Base-by-base conservation (phyloP, 169 alveolate genomes). In the Amoebophrya sp. region DNA sequence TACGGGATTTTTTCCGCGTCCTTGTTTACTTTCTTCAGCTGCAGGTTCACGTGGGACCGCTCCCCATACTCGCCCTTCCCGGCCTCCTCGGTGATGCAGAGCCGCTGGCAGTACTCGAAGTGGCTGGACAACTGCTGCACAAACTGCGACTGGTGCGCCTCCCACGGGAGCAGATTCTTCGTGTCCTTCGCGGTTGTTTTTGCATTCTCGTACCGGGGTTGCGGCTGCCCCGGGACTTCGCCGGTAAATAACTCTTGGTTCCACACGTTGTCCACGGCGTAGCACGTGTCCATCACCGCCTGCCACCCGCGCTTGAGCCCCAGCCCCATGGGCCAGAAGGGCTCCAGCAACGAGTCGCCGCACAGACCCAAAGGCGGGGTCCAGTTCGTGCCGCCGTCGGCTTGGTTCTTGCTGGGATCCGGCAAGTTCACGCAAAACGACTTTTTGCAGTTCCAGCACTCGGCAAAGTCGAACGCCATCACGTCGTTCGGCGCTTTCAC, bases 401-500 rank as follows among this genome's bases (percentile, higher is more conserved):
- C 29, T 47, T 66, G 83, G 35, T 66, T n/a, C 32, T 12, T 66
- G 83, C 83, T 66, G 32, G 83, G 83, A 25, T 66, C 83, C 35
- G 83, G 83, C 35, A 66, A 25, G 35, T 66, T 25, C 39, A 66
- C 83, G 10, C 32, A 2, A 25, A 66, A 66, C 32, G 83, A 66
- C 83, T 66, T 66, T 25, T 66, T 66, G 32, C 83, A 66, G 83
- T 66, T 66, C 83, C 83, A 66, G 32, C 83, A 66, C 83, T 66
- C 83, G 38, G 83, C 83, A n/a, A 66, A 66, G 35, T 66, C 83
- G 83, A 66, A 66, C 32, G 83, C 83, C 83, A 66, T 66, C 83
- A 66, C 83, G 83, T 66, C 83, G 35, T 66, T 66, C 35, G 83
- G 83, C 29, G 83, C 83, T 25, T 7, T 66, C 39, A 66, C 83